Evolutionary conservation across 176 grass and related monocot species (phyloP).

Genomic region (Aegilops tauschii): DNA sequence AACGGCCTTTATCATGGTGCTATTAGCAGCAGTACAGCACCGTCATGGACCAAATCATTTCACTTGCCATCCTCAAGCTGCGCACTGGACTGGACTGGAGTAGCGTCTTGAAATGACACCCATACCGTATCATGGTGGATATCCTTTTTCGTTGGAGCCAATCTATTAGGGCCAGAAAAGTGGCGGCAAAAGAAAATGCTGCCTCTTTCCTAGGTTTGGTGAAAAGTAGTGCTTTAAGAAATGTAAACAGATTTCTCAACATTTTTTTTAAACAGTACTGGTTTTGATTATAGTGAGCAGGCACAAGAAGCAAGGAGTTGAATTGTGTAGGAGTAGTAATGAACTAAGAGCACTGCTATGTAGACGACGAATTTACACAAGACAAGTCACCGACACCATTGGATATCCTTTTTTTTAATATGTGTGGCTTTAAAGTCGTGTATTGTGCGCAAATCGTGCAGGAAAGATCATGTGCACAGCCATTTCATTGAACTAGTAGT

Average conservation of each 20-base stretch:
- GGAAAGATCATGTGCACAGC: no score
- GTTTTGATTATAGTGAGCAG: background rate
- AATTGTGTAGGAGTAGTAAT: background rate
- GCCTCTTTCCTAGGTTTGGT: background rate
- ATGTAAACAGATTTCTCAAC: background rate
- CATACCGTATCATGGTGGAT: background rate
- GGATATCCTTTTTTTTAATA: no score
- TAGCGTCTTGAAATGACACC: background rate
- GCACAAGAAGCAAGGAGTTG: background rate
- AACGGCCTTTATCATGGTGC: constrained; percentile 2
- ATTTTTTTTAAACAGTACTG: background rate
- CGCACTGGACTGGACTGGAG: background rate
- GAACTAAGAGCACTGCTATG: no score
- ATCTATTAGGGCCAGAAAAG: background rate
- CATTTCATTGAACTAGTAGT: no score
- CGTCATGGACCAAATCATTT: constrained; percentile 31
- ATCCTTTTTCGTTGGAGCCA: constrained; percentile 4
- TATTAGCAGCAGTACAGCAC: background rate
- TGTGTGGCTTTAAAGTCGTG: no score
- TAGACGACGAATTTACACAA: no score
- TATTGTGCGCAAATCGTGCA: no score
- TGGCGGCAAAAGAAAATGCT: background rate
- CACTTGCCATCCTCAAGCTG: background rate
- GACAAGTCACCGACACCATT: no score
- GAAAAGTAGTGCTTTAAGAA: constrained; percentile 14